A percentile compares a stretch with the other conserved stretches of the same genome.
phyloP scores from a whole-genome alignment of 2,329 filamentous ascomycete genomes.

The Phialophora expanda region DNA sequence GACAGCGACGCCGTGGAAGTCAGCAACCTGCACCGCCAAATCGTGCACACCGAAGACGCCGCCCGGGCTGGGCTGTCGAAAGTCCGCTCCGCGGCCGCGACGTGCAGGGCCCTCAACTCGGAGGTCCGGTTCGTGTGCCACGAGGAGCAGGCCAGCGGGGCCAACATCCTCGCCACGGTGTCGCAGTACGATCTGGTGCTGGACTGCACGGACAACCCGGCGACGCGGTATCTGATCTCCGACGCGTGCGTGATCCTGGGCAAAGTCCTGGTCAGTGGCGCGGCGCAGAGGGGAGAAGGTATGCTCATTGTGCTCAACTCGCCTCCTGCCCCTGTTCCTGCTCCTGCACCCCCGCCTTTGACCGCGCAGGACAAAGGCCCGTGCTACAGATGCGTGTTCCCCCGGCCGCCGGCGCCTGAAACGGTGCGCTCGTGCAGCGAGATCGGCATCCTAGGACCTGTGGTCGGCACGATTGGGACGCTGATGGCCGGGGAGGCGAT shows the following conservation, averaged over 20 bases:
- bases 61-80: conserved; percentile 63
- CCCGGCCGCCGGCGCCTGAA: conserved; percentile 80
- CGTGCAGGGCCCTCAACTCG: conserved; percentile 35
- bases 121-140: conserved; percentile 28
- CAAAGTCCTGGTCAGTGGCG: conserved; percentile 85
- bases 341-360: background rate
- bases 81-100: conserved; percentile 30
- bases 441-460: conserved; percentile 87
- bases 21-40: conserved; percentile 91
- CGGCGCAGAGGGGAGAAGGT: conserved; percentile 84
- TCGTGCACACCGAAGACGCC: conserved; percentile 68
- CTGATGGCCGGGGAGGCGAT: conserved; percentile 88
- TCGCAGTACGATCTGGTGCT: conserved; percentile 77
- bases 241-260: conserved; percentile 81
- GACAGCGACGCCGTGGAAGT: conserved; percentile 87
- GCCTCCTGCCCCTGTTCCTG: conserved; percentile 61
- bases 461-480: conserved; percentile 91
- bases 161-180: conserved; percentile 27
- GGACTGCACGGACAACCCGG: conserved; percentile 94
- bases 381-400: conserved; percentile 94
- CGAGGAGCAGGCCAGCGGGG: conserved; percentile 25
- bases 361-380: conserved; percentile 65
- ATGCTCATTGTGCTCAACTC: conserved; percentile 76
- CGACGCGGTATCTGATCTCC: conserved; percentile 88
- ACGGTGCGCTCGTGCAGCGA: conserved; percentile 87